Evolutionary conservation across 116 monocot species (phyloP).

Genomic region (Trichopus zeylanicus): DNA sequence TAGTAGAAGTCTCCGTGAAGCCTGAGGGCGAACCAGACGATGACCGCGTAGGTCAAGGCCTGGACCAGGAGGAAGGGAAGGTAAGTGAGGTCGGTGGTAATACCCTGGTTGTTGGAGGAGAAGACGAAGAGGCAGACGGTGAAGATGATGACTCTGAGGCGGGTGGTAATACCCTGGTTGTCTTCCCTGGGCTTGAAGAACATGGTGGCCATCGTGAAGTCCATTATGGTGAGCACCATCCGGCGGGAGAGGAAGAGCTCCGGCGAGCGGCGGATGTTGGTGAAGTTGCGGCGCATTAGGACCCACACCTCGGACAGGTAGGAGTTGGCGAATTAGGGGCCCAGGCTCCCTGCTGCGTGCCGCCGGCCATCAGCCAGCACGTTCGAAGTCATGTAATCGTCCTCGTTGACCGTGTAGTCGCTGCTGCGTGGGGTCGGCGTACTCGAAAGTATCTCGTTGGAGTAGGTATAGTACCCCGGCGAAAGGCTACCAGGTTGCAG

Average conservation of each 20-base stretch:
- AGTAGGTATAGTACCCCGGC: conserved; percentile 25
- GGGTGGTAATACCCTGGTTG: conserved; percentile 28
- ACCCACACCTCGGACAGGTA: conserved; percentile 27
- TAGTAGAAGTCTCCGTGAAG: conserved; percentile 26
- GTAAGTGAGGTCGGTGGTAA: conserved; percentile 30
- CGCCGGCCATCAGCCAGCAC: not conserved
- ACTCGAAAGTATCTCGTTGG: conserved; percentile 25
- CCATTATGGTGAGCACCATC: conserved; percentile 47
- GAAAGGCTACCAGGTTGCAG: conserved; percentile 13
- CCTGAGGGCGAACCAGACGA: conserved; percentile 27
- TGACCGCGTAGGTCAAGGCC: conserved; percentile 22
- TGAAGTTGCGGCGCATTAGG: conserved; percentile 46
- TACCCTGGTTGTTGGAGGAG: conserved; percentile 39
- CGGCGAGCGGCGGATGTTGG: conserved; percentile 42
- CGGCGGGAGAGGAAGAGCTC: conserved; percentile 50
- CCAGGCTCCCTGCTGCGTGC: not conserved
- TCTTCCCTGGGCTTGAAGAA: conserved; percentile 27
- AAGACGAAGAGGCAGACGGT: conserved; percentile 45
- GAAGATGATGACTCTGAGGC: conserved; percentile 45
- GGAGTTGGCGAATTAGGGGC: conserved; percentile 36
- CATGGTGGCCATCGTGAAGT: conserved; percentile 46
- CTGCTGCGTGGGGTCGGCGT: conserved; percentile 40
- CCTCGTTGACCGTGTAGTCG: conserved; percentile 35
- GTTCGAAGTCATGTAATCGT: conserved; percentile 29
- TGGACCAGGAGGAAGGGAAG: conserved; percentile 38